phyloP scores from a whole-genome alignment of 148 eudicot species.

The Drosera capensis region DNA sequence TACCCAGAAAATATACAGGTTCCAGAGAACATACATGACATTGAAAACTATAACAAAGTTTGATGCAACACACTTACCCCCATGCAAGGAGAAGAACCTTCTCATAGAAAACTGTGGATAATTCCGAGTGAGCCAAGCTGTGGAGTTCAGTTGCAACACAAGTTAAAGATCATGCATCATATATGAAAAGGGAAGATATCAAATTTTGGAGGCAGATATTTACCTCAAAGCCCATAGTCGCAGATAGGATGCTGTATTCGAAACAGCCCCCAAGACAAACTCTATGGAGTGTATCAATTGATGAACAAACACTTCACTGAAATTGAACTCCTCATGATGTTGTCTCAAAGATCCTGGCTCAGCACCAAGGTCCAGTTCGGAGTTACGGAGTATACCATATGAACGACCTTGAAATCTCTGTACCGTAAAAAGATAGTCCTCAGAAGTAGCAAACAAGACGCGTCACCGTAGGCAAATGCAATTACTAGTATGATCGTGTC shows the following conservation, averaged over 20 bases:
- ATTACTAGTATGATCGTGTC: too few species aligned
- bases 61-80: slow-evolving; percentile 49
- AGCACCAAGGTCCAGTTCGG: slow-evolving; percentile 49
- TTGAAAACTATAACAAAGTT: slow-evolving; percentile 1
- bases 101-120: slow-evolving; percentile 96
- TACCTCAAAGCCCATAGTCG: slow-evolving; percentile 98
- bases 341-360: slow-evolving; percentile 69
- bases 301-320: slow-evolving; percentile 97
- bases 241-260: slow-evolving; percentile 97
- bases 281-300: slow-evolving; percentile 97
- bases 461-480: too few species aligned
- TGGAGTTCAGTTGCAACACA: slow-evolving; percentile 8
- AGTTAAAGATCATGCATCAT: slow-evolving; percentile 3
- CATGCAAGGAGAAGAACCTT: slow-evolving; percentile 93
- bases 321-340: slow-evolving; percentile 77
- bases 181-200: background rate
- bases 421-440: background rate
- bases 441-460: too few species aligned
- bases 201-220: background rate
- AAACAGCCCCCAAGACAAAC: slow-evolving; percentile 95
- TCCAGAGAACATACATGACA: background rate
- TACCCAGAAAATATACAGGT: background rate
- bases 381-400: slow-evolving; percentile 66
- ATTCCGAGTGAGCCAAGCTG: slow-evolving; percentile 99
- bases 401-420: slow-evolving; percentile 97